Percentiles rank a stretch among this genome's conserved stretches.
Evolutionary conservation across 148 eudicot species (phyloP).

Genomic region (Camellia lanceoleosa): DNA sequence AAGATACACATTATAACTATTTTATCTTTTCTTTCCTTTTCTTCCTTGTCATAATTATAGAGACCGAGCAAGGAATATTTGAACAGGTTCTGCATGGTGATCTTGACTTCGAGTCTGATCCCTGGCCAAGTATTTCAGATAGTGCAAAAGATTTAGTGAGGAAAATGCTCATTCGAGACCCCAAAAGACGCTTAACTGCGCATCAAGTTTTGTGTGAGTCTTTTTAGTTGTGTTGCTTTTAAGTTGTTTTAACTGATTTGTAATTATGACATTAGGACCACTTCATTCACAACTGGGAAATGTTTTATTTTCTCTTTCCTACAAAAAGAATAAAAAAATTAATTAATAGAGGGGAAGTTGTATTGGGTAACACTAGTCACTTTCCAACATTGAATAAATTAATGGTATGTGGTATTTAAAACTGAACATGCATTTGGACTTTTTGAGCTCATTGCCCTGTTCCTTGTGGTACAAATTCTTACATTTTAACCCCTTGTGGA

Average conservation of each 20-base stretch:
- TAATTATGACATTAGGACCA: background rate
- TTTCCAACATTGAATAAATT: background rate
- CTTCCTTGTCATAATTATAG: constrained; percentile 25
- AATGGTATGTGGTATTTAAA: background rate
- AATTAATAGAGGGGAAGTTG: background rate
- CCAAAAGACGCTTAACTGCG: constrained; percentile 68
- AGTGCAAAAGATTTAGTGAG: constrained; percentile 86
- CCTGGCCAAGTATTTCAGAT: constrained; percentile 87
- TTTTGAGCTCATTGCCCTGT: background rate
- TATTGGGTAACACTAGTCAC: background rate
- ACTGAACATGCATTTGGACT: background rate
- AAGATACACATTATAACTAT: background rate
- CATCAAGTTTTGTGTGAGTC: constrained; percentile 86
- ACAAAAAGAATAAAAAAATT: background rate
- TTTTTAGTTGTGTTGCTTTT: background rate
- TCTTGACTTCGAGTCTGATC: constrained; percentile 80
- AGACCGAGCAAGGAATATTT: constrained; percentile 83
- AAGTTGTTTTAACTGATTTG: background rate
- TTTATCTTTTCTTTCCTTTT: background rate
- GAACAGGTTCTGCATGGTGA: constrained; percentile 86
- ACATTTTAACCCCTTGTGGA: constrained; percentile 4
- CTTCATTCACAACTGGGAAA: constrained; percentile 15
- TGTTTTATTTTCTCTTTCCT: background rate
- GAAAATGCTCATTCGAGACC: constrained; percentile 83
- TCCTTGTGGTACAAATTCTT: constrained; percentile 5